Base-by-base conservation (phyloP, 306 rosid species). In the Macrotyloma uniflorum region DNA sequence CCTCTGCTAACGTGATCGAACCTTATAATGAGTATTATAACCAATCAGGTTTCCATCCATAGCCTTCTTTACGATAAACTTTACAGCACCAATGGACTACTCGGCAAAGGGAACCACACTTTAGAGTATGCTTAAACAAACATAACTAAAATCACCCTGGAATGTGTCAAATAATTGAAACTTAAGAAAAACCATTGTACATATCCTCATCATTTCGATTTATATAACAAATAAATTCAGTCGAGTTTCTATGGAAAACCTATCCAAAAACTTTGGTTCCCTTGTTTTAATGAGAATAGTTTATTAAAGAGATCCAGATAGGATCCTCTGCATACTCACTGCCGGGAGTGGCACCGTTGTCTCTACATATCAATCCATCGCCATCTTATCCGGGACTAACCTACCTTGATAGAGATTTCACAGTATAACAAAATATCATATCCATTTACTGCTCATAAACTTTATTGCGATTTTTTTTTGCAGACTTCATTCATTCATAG, bases 371-470 rank as follows among this genome's bases (percentile, higher is more conserved):
- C 26, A 63, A n/a, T 16, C 28, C 32, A 40, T 13, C 51, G 6
- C 54, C 30, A 43, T 26, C 33, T 67, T 67, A 20, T 43, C 8
- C 5, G 33, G 36, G 50, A 66, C 53, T 22, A 66, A 40, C 53
- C 73, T 67, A 42, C 36, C 57, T 45, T 18, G 26, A 8, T 63
- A 63, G 38, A 76, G 32, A 77, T 36, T 77, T 18, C 74, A 23
- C 24, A 14, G 55, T 33, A 65, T 20, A 32, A 36, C 23, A 8
- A 38, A 24, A 51, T 38, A 24, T 57, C 12, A 8, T 22, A 26
- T 57, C 5, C 30, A 6, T 9, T 65, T 64, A 19, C 70, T 11
- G 12, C 70, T 10, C 9, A 28, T 58, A 64, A 64, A 36, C 47
- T 6, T 61, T 61, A 2, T 61, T 6, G 42, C 42, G 6, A 0